Conservation (phyloP, 306 rosid genomes). For the Pterocarpus santalinus region DNA sequence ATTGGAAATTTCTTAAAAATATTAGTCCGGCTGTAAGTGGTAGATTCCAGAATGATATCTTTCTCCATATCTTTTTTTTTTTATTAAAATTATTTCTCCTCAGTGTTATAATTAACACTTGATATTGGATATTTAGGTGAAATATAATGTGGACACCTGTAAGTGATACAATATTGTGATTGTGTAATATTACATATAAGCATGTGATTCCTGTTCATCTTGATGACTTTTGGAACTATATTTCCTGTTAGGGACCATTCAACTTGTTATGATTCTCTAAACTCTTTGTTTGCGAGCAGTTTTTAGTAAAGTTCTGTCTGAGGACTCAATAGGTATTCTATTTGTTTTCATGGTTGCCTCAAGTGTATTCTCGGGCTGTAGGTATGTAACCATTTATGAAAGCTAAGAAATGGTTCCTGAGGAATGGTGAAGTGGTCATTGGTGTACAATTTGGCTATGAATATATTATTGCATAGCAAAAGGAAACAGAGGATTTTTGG, state of each 20-base stretch:
- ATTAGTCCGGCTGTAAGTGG: conserved; percentile 2
- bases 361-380: conserved; percentile 24
- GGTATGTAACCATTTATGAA: conserved; percentile 7
- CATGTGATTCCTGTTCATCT: conserved; percentile 7
- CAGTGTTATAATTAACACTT: conserved; percentile 19
- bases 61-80: conserved; percentile 1
- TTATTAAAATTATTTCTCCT: not conserved
- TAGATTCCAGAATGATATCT: conserved; percentile 25
- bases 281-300: conserved; percentile 15
- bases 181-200: not conserved
- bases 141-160: not conserved
- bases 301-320: conserved; percentile 29
- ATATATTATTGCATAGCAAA: conserved; percentile 23
- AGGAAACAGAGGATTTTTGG: conserved; percentile 26
- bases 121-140: not conserved
- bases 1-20: not conserved
- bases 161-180: conserved; percentile 4
- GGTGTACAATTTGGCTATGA: conserved; percentile 2
- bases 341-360: conserved; percentile 35
- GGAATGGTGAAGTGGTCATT: conserved; percentile 29
- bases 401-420: conserved; percentile 18
- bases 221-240: conserved; percentile 3
- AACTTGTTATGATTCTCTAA: conserved; percentile 23
- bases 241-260: conserved; percentile 26
- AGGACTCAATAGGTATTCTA: conserved; percentile 8